Evolutionary conservation across 2,329 filamentous ascomycete genomes (phyloP), one percentile per base, ranked within the genome.

Genomic region (Onygenales sp.): DNA sequence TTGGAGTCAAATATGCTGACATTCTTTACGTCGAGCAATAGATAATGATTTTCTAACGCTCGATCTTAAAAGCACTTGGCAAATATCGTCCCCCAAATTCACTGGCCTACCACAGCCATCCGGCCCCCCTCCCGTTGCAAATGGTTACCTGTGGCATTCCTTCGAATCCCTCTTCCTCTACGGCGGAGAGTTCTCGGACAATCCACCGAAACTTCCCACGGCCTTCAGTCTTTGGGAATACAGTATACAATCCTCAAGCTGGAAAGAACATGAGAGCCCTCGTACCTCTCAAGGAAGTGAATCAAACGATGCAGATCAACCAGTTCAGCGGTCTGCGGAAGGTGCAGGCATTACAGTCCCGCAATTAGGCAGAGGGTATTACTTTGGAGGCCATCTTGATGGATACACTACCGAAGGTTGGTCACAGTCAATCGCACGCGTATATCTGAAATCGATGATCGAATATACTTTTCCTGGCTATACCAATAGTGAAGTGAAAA

Each of bases 311-410:
- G 78, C 73, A 8, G 76, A 76, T 17, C 68, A 77, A 17, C 69
- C 78, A 0, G 76, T 91, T 2, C 83, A 89, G 63, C 75, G 86
- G 45, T 78, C 85, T 2, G 85, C 86, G 1, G 87, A 91, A 65
- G 87, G 87, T 6, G 85, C 87, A 9, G 85, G 85, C 0, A 69
- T 87, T 11, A 86, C 82, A 32, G 81, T 90, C 0, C 81, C 85
- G 0, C 80, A 83, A 52, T 70, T 89, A 0, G 86, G 86, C 0
- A 70, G 85, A 46, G 87, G 84, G 34, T 91, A 83, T 75, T 91
- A 88, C 65, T 91, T 91, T 67, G 87, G 86, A 31, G 87, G 87
- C 0, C 87, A 90, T 66, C 71, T 87, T 5, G 86, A 91, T 64
- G 75, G 72, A 31, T 78, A 79, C 55, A 83, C 79, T 0, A 82